These are phyloP conservation scores for Periconia sp. DNA, from an alignment of 2,329 filamentous ascomycete species.

Conservation along the genomic window DNA sequence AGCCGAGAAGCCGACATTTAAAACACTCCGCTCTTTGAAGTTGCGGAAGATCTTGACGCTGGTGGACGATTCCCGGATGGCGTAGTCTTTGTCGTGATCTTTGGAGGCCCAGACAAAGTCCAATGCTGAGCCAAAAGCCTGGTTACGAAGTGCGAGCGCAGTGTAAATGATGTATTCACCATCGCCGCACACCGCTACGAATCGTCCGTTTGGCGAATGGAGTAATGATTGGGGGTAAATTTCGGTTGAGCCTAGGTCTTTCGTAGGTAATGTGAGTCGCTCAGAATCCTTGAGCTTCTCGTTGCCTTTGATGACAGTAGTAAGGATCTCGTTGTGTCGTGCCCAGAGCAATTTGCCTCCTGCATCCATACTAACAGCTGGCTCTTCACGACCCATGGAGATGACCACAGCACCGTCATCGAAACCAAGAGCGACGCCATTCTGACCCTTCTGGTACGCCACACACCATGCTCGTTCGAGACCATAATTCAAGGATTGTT, in stretches of 20 bases:
- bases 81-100: constrained; percentile 97
- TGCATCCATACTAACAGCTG: constrained; percentile 94
- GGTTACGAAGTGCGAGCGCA: constrained; percentile 93
- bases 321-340: constrained; percentile 91
- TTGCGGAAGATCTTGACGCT: constrained; percentile 98
- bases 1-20: constrained; percentile 94
- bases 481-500: constrained; percentile 95
- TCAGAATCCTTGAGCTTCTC: constrained; percentile 88
- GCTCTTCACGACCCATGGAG: constrained; percentile 96
- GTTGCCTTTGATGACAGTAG: constrained; percentile 90
- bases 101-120: constrained; percentile 98
- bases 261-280: constrained; percentile 81
- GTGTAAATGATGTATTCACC: constrained; percentile 99
- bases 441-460: constrained; percentile 89
- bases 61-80: constrained; percentile 90
- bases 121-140: constrained; percentile 91
- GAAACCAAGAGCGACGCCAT: constrained; percentile 93
- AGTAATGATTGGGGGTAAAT: constrained; percentile 93
- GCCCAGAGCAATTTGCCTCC: constrained; percentile 97
- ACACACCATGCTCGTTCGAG: constrained; percentile 98
- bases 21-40: constrained; percentile 89
- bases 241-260: constrained; percentile 94
- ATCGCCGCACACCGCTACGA: constrained; percentile 88
- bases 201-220: constrained; percentile 94
- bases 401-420: constrained; percentile 97